Base-by-base conservation (phyloP, 2,329 filamentous ascomycete genomes). In the Dactylonectria macrodidyma region DNA sequence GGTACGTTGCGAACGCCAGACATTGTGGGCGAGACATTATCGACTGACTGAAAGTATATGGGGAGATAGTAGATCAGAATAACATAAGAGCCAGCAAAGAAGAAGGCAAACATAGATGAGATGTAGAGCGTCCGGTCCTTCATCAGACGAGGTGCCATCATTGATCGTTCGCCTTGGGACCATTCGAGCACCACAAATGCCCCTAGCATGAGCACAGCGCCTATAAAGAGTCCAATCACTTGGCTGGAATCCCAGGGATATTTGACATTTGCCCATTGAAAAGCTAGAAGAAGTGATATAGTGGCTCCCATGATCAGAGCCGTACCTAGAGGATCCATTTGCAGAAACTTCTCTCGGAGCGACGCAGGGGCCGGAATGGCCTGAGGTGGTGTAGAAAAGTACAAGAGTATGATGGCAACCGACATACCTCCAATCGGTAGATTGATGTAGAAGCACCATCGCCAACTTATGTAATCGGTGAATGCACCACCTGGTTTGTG, bases 1-100 rank as follows among this genome's bases (percentile, higher is more conserved):
- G 75, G 73, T 4, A 78, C 54, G 12, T 71, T 68, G 26, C 68
- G 60, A 38, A 77, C 71, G 26, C 75, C 75, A n/a, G 71, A 69
- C 22, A 74, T 57, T 9, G 73, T 65, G 33, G 75, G 72, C 2
- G 67, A 66, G 14, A 63, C 57, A 38, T 67, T 81, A 65, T 81
- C 73, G 59, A 84, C 81, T 19, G 82, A 81, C 69, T 86, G 84
- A 75, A 85, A 86, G 81, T 84, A 87, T 59, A 86, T 81, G 11
- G 85, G 84, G 6, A 87, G 76, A 72, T 81, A 86, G 75, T 83
- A 84, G 3, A 82, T 77, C n/a, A 75, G 22, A 6, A 67, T 51
- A 24, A 72, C 11, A 14, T 38, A 65, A 1, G 77, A 77, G 9
- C 78, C 81, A 33, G 78, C 74, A 19, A 78, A 33, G 52, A 63